phyloP scores from a whole-genome alignment of 495 filamentous ascomycete species.

The Xylaria bambusicola region DNA sequence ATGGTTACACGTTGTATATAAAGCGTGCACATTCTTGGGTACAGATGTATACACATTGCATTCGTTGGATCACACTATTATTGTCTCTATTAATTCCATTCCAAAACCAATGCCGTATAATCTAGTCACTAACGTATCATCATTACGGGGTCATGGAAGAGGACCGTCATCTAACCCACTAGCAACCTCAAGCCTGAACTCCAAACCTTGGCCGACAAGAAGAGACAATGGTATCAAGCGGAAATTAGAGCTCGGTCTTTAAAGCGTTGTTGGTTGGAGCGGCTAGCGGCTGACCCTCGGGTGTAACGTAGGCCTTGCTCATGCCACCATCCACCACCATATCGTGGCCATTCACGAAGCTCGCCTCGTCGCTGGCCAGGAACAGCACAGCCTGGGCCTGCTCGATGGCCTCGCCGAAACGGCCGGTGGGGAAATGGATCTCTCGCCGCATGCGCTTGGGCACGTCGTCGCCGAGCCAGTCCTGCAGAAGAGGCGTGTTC shows the following conservation, averaged over 20 bases:
- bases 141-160: not conserved
- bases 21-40: slow-evolving; percentile 1
- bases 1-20: slow-evolving; percentile 4
- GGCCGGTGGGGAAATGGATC: slow-evolving; percentile 91
- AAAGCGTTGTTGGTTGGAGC: slow-evolving; percentile 71
- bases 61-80: not conserved
- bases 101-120: not conserved
- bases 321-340: slow-evolving; percentile 97
- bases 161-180: slow-evolving; percentile 1
- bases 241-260: slow-evolving; percentile 34
- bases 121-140: not conserved
- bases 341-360: slow-evolving; percentile 88
- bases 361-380: slow-evolving; percentile 89
- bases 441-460: slow-evolving; percentile 83
- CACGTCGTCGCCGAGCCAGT: slow-evolving; percentile 90
- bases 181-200: slow-evolving; percentile 5
- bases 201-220: not conserved
- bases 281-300: slow-evolving; percentile 73
- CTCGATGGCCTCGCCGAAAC: slow-evolving; percentile 95
- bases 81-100: not conserved
- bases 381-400: slow-evolving; percentile 94
- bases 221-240: not conserved
- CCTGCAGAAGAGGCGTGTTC: slow-evolving; percentile 84
- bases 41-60: too few species aligned
- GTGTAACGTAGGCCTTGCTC: slow-evolving; percentile 93